These are phyloP conservation scores for Talaromyces sp. DNA, from an alignment of 2,329 filamentous ascomycete species.

Conservation along the genomic window DNA sequence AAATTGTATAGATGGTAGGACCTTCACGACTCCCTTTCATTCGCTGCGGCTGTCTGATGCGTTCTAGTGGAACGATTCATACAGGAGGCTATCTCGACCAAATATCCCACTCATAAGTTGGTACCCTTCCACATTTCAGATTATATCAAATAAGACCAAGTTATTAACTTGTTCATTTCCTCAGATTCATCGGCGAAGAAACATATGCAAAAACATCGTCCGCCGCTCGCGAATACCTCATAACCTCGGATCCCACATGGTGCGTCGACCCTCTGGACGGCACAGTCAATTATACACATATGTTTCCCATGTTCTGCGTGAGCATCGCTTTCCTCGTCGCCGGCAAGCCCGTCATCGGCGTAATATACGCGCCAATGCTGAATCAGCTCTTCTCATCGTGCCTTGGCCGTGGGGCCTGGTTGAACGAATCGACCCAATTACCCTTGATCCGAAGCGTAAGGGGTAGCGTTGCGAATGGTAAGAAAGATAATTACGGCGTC, in stretches of 20 bases:
- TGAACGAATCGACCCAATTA: conserved; percentile 63
- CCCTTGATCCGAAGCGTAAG: conserved; percentile 61
- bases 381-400: conserved; percentile 69
- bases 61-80: conserved; percentile 63
- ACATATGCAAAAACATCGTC: conserved; percentile 68
- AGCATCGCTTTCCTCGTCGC: conserved; percentile 68
- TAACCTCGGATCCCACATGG: conserved; percentile 62
- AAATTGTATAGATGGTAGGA: conserved; percentile 54
- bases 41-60: not conserved
- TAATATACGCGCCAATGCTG: conserved; percentile 71
- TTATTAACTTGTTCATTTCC: not conserved
- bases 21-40: not conserved
- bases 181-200: conserved; percentile 70
- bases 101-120: conserved; percentile 66
- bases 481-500: conserved; percentile 32
- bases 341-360: conserved; percentile 63
- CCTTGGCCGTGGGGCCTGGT: conserved; percentile 64
- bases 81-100: conserved; percentile 56
- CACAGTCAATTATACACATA: conserved; percentile 80
- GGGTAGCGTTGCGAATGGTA: not conserved
- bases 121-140: conserved; percentile 28
- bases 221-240: conserved; percentile 58
- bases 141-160: too few relatives aligned
- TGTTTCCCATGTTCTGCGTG: conserved; percentile 79
- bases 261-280: conserved; percentile 72